Conservation (phyloP, 2,329 filamentous ascomycete species). For the Uncinocarpus reesii region DNA sequence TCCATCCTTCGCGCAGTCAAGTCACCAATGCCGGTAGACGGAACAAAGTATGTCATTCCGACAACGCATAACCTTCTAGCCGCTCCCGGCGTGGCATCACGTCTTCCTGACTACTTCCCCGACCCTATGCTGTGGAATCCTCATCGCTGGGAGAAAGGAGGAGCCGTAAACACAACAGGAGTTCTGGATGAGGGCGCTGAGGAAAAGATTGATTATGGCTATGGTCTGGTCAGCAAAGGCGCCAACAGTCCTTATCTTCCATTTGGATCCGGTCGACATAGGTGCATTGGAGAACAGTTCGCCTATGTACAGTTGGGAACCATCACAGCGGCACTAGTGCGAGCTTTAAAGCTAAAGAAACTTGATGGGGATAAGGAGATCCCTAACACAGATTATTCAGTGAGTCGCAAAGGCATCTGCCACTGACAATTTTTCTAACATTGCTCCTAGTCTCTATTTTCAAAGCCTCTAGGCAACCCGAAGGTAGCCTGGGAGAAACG, state of each 20-base stretch:
- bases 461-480: conserved; percentile 59
- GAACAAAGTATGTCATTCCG: conserved; percentile 73
- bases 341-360: conserved; percentile 70
- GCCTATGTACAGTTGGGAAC: conserved; percentile 86
- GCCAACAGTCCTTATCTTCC: conserved; percentile 82
- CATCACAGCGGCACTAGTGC: conserved; percentile 66
- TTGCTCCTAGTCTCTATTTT: conserved; percentile 50
- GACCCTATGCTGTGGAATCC: conserved; percentile 78
- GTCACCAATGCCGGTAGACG: conserved; percentile 70
- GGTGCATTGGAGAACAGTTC: conserved; percentile 95
- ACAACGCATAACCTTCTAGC: conserved; percentile 71
- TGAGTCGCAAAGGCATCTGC: conserved; percentile 22
- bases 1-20: conserved; percentile 91
- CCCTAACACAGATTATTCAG: conserved; percentile 48
- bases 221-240: conserved; percentile 85
- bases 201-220: conserved; percentile 85
- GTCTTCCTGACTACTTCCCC: conserved; percentile 65
- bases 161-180: conserved; percentile 35
- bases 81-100: conserved; percentile 70
- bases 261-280: conserved; percentile 83
- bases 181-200: conserved; percentile 46
- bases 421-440: not conserved
- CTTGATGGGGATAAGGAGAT: conserved; percentile 44
- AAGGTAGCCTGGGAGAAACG: conserved; percentile 40
- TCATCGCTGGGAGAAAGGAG: conserved; percentile 69